Conservation (phyloP, 2,329 filamentous ascomycete species). For the Colletotrichum scovillei region DNA sequence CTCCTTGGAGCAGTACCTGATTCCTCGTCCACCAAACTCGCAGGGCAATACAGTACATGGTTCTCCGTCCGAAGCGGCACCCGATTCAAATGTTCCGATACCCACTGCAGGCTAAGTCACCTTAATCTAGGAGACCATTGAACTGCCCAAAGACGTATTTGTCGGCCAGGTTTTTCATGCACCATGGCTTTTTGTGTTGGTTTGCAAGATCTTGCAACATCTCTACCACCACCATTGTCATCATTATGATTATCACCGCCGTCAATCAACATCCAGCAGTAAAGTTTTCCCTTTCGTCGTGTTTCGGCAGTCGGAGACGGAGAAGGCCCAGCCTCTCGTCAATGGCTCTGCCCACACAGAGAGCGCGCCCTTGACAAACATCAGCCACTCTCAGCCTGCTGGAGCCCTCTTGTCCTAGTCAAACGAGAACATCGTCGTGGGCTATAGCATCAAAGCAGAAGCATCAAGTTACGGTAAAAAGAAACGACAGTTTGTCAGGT, state of each 20-base stretch:
- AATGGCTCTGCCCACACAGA: conserved; percentile 38
- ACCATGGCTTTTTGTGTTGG: no score
- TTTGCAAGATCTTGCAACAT: no score
- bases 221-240: no score
- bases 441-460: conserved; percentile 11
- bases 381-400: conserved; percentile 39
- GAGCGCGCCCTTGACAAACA: conserved; percentile 41
- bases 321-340: conserved; percentile 15
- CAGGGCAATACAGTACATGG: background rate
- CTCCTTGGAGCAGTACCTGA: conserved; percentile 13
- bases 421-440: conserved; percentile 24
- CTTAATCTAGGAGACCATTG: background rate
- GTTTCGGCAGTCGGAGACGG: background rate
- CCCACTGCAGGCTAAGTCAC: no score
- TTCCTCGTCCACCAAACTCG: background rate
- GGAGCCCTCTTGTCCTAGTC: conserved; percentile 36
- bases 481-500: conserved; percentile 7
- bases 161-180: no score
- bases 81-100: background rate
- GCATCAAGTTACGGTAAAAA: background rate
- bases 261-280: no score
- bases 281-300: background rate
- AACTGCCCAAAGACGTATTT: background rate
- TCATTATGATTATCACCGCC: no score
- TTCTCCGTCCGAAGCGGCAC: background rate